These are phyloP conservation scores for Neonectria sp. DNA, from an alignment of 2,329 filamentous ascomycete genomes.

Conservation along the genomic window DNA sequence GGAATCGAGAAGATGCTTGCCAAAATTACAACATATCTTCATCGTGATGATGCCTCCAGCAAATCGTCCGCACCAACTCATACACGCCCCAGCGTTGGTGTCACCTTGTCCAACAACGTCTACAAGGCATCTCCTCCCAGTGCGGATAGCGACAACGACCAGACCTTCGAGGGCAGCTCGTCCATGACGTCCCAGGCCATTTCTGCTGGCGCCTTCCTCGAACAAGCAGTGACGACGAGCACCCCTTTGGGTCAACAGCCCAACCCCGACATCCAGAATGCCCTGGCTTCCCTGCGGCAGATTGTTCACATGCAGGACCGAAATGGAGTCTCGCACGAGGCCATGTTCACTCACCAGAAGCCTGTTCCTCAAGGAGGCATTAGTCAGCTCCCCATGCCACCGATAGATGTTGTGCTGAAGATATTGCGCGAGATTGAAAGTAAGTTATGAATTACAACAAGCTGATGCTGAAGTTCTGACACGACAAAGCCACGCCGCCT, in stretches of 20 bases:
- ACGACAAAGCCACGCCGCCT: slow-evolving; percentile 3
- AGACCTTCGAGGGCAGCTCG: slow-evolving; percentile 16
- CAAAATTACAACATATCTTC: slow-evolving; percentile 15
- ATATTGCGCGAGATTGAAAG: slow-evolving; percentile 15
- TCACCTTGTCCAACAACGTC: neutral
- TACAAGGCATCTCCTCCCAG: slow-evolving; percentile 1
- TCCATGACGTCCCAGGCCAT: slow-evolving; percentile 18
- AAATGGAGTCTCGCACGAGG: slow-evolving; percentile 9
- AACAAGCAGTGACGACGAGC: slow-evolving; percentile 12
- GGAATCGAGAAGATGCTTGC: slow-evolving; percentile 17
- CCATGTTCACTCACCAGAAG: slow-evolving; percentile 12
- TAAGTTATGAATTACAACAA: neutral
- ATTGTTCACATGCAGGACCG: slow-evolving; percentile 8
- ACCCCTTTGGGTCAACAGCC: slow-evolving; percentile 6
- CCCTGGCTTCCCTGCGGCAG: slow-evolving; percentile 16
- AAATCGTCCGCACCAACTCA: neutral
- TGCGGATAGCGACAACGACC: neutral
- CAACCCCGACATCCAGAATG: slow-evolving; percentile 11
- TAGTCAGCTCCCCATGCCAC: slow-evolving; percentile 11
- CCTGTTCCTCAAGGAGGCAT: slow-evolving; percentile 3
- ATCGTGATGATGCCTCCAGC: neutral
- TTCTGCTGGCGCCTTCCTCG: slow-evolving; percentile 13
- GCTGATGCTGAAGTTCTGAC: neutral
- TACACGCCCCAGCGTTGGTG: neutral
- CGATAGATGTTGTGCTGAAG: slow-evolving; percentile 6